Conservation (phyloP, 768 basidiomycete species). For the Leccinum sublutescens region DNA sequence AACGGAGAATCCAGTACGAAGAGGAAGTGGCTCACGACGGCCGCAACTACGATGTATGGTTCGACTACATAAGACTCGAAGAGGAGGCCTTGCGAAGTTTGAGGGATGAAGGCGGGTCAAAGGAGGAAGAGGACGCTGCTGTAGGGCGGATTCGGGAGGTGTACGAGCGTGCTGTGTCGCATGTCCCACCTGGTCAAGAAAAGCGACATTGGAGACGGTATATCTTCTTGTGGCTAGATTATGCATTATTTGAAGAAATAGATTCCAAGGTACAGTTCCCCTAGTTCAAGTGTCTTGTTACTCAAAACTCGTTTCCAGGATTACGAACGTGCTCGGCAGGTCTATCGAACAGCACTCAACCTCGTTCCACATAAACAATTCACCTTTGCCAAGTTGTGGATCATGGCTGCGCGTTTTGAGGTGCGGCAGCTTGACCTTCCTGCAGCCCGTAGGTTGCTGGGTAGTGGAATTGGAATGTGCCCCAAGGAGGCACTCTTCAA, state of each 20-base stretch:
- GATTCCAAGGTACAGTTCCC: constrained; percentile 70
- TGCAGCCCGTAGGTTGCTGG: constrained; percentile 86
- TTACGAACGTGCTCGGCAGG: constrained; percentile 78
- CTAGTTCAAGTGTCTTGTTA: not conserved
- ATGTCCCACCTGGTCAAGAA: constrained; percentile 91
- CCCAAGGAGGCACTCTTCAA: constrained; percentile 96
- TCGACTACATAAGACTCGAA: constrained; percentile 92
- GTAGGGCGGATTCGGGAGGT: constrained; percentile 79
- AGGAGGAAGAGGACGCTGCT: constrained; percentile 65
- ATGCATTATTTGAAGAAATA: constrained; percentile 95
- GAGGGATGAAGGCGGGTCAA: constrained; percentile 68
- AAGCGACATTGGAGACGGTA: constrained; percentile 92
- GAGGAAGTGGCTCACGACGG: constrained; percentile 91
- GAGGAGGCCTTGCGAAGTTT: constrained; percentile 82
- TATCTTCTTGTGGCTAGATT: constrained; percentile 92
- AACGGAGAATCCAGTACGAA: constrained; percentile 98
- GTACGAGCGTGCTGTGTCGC: constrained; percentile 92
- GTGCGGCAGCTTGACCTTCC: constrained; percentile 76
- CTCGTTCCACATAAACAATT: constrained; percentile 96
- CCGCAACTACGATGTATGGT: constrained; percentile 97
- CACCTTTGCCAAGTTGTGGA: constrained; percentile 97
- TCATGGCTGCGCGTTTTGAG: constrained; percentile 91
- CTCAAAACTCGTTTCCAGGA: constrained; percentile 49
- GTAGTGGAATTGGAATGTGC: constrained; percentile 90
- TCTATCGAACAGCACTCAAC: constrained; percentile 86